These are phyloP conservation scores for Mycogone perniciosa DNA, from an alignment of 2,329 filamentous ascomycete genomes.

Conservation along the genomic window DNA sequence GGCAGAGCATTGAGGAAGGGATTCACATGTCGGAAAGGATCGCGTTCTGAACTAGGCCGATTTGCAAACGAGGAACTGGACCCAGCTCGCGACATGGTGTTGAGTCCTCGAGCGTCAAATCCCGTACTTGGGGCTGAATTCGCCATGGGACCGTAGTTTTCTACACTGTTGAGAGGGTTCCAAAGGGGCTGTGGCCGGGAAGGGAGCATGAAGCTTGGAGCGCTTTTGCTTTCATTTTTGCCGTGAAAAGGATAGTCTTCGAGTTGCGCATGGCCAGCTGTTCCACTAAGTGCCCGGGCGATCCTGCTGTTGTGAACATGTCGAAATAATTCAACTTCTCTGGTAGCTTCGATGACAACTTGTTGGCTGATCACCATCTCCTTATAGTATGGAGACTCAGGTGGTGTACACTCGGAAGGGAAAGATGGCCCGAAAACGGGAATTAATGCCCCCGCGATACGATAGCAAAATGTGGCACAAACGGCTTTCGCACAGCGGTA, in stretches of 20 bases:
- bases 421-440: conserved; percentile 87
- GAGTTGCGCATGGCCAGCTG: neutral
- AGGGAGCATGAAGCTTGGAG: neutral
- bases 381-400: conserved; percentile 56
- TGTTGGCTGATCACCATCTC: conserved; percentile 58
- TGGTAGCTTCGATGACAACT: conserved; percentile 47
- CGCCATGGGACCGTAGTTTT: neutral
- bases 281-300: neutral
- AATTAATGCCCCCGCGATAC: conserved; percentile 77
- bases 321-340: conserved; percentile 7
- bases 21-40: neutral
- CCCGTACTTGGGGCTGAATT: neutral
- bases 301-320: neutral
- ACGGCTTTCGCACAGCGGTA: conserved; percentile 79
- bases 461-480: conserved; percentile 82
- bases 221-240: neutral
- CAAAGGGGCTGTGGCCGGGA: conserved; percentile 17
- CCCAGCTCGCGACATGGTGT: neutral
- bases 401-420: conserved; percentile 60
- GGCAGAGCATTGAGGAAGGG: neutral
- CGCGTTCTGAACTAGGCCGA: neutral
- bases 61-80: neutral
- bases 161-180: neutral
- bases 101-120: neutral
- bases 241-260: neutral